Evolutionary conservation across 352 stramenopile genomes (phyloP).

Genomic region (Elongisporangium undulatum): DNA sequence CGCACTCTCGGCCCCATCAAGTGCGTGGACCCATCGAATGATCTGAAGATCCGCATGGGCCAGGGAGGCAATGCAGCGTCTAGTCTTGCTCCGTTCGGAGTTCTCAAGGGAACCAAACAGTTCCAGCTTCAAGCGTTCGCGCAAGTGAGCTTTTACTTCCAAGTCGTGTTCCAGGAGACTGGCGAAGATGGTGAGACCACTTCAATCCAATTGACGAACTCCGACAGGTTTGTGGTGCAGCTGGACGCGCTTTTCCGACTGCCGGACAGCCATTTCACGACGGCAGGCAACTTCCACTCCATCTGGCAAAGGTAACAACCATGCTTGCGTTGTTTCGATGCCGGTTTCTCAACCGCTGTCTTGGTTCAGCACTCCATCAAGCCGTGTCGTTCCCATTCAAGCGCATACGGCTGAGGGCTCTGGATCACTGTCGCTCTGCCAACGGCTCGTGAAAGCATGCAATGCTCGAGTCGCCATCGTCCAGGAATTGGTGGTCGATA

Average conservation of each 20-base stretch:
- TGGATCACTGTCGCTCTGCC: constrained; percentile 26
- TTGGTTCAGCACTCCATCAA: constrained; percentile 7
- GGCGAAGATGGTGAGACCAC: constrained; percentile 15
- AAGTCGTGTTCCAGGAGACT: constrained; percentile 49
- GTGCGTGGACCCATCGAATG: constrained; percentile 49
- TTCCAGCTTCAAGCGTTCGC: constrained; percentile 67
- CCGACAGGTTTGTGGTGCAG: constrained; percentile 39
- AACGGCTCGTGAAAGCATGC: constrained; percentile 24
- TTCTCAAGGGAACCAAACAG: constrained; percentile 59
- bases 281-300: constrained; percentile 37
- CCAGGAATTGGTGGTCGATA: constrained; percentile 47
- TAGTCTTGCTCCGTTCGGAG: constrained; percentile 45
- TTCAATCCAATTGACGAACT: constrained; percentile 19
- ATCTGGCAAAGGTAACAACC: constrained; percentile 42
- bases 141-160: constrained; percentile 44
- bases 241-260: constrained; percentile 45
- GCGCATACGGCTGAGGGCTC: not conserved
- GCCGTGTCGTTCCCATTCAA: not conserved
- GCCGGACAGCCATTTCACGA: constrained; percentile 23
- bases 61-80: constrained; percentile 29
- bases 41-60: constrained; percentile 52
- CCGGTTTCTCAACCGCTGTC: not conserved
- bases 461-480: constrained; percentile 27
- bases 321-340: not conserved
- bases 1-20: constrained; percentile 33